A percentile compares a stretch with the other conserved stretches of the same genome.
Evolutionary conservation across 2,329 filamentous ascomycete genomes (phyloP).

Genomic region (Colletotrichum sp.): DNA sequence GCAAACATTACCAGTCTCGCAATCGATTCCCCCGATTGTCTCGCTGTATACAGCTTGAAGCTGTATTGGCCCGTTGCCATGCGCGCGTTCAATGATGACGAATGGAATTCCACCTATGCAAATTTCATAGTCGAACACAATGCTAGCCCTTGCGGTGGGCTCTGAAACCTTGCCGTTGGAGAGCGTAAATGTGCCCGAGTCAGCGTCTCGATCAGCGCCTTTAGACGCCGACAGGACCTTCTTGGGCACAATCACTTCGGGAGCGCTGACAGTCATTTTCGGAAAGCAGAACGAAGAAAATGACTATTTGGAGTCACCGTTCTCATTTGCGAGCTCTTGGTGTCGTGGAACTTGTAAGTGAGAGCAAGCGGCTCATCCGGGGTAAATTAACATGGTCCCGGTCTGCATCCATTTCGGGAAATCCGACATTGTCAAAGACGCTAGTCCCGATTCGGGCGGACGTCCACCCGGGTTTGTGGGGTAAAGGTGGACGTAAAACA

Average conservation of each 20-base stretch:
- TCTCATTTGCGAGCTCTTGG: not conserved
- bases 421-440: fast-evolving
- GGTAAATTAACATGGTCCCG: not conserved
- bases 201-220: not conserved
- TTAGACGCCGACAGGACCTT: not conserved
- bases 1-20: not conserved
- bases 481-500: not conserved
- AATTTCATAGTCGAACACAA: conserved; percentile 3
- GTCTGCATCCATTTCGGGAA: not conserved
- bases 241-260: not conserved
- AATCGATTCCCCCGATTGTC: not conserved
- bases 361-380: not conserved
- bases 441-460: not conserved
- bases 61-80: not conserved
- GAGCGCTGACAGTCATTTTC: not conserved
- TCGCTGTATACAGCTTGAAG: not conserved
- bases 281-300: not conserved
- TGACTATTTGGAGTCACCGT: fast-evolving
- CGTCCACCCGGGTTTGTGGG: not conserved
- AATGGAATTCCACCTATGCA: not conserved
- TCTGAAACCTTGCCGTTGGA: not conserved
- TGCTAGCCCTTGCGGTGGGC: not conserved
- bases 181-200: not conserved
- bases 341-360: not conserved
- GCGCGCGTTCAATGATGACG: not conserved